Conservation (phyloP, 2,329 filamentous ascomycete genomes). For the Exophiala xenobiotica region DNA sequence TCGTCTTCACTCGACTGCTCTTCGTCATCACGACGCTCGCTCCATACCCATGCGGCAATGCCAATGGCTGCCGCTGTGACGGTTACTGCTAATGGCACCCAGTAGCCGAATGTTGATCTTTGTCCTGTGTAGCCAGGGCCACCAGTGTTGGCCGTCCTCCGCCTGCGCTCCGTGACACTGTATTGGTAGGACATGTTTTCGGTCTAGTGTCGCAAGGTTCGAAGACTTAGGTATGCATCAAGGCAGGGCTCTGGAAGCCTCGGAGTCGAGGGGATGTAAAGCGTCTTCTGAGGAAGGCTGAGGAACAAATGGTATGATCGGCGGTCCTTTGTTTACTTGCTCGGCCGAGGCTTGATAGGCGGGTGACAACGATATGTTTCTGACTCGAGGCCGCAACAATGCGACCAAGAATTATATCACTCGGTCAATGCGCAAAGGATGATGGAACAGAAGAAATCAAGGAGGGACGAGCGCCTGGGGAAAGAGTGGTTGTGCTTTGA, state of each 20-base stretch:
- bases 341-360: conserved; percentile 10
- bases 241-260: background rate
- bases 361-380: background rate
- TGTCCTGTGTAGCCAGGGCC: conserved; percentile 44
- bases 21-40: conserved; percentile 74
- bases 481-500: conserved; percentile 5
- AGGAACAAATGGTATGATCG: background rate
- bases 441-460: background rate
- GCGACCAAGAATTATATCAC: background rate
- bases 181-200: conserved; percentile 27
- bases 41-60: conserved; percentile 90
- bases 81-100: conserved; percentile 83
- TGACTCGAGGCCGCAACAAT: background rate
- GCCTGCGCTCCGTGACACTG: conserved; percentile 28
- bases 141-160: conserved; percentile 20
- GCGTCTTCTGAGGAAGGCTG: background rate
- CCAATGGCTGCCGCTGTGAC: conserved; percentile 84
- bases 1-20: conserved; percentile 56
- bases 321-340: conserved; percentile 16
- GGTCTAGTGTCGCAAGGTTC: background rate
- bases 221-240: background rate
- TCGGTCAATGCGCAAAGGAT: background rate
- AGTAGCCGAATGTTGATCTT: conserved; percentile 61
- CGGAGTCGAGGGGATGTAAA: background rate
- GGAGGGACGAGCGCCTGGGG: background rate